A percentile compares a stretch with the other conserved stretches of the same genome.
phyloP scores from a whole-genome alignment of 2,329 filamentous ascomycete species.

The Ophiocordyceps unilateralis region DNA sequence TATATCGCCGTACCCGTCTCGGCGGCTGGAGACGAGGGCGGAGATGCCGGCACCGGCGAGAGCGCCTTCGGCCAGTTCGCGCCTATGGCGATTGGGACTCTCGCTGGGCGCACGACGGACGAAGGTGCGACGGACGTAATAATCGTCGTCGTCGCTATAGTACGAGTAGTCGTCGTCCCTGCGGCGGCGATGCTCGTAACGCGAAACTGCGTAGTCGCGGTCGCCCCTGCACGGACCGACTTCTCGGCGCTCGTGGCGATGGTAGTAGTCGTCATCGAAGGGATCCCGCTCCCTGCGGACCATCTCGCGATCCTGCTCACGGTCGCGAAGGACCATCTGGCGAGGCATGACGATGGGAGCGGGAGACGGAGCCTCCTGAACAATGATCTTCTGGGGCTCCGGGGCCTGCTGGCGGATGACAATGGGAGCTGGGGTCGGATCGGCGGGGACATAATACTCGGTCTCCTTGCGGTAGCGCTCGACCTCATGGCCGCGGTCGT shows the following conservation, averaged over 20 bases:
- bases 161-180: constrained; percentile 19
- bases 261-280: constrained; percentile 32
- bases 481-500: constrained; percentile 27
- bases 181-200: constrained; percentile 22
- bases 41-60: constrained; percentile 44
- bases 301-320: constrained; percentile 21
- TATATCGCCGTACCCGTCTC: constrained; percentile 31
- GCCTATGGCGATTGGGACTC: constrained; percentile 34
- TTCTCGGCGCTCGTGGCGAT: constrained; percentile 28
- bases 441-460: constrained; percentile 39
- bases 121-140: constrained; percentile 27
- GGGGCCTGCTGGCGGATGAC: constrained; percentile 37
- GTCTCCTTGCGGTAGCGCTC: constrained; percentile 45
- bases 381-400: constrained; percentile 41
- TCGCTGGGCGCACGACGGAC: constrained; percentile 33
- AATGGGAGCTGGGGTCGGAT: constrained; percentile 32
- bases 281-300: constrained; percentile 16
- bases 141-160: constrained; percentile 28
- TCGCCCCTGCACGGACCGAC: constrained; percentile 21
- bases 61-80: constrained; percentile 46
- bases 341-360: constrained; percentile 32
- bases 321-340: constrained; percentile 24
- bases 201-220: constrained; percentile 14
- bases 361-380: constrained; percentile 37
- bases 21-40: constrained; percentile 39